Percentiles rank a stretch among this genome's conserved stretches.
Conservation (phyloP, 2,329 filamentous ascomycete genomes). For the Rhinocladiella similis region DNA sequence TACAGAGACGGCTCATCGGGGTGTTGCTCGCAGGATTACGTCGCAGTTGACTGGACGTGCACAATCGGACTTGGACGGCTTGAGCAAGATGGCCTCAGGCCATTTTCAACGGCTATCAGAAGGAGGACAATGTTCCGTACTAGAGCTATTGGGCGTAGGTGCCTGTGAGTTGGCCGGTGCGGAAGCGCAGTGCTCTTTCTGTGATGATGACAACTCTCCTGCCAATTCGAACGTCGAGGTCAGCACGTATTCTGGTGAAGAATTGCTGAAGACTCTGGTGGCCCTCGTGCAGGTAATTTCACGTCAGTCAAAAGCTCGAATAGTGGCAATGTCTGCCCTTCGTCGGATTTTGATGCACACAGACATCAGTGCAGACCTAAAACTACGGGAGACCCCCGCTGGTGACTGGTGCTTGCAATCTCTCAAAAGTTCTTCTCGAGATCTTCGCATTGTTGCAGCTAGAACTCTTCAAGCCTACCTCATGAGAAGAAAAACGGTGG, state of each 20-base stretch:
- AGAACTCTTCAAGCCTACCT: constrained; percentile 68
- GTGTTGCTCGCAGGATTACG: constrained; percentile 37
- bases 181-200: constrained; percentile 34
- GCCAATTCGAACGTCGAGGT: constrained; percentile 9
- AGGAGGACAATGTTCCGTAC: constrained; percentile 51
- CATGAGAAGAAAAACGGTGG: constrained; percentile 42
- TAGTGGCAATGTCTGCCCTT: constrained; percentile 71
- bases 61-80: constrained; percentile 37
- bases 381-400: constrained; percentile 65
- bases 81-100: constrained; percentile 44
- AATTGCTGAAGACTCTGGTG: constrained; percentile 46
- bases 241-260: constrained; percentile 28
- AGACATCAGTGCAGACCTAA: constrained; percentile 58
- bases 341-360: constrained; percentile 70
- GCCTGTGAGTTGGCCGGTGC: constrained; percentile 49
- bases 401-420: constrained; percentile 82
- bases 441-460: constrained; percentile 79
- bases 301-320: constrained; percentile 59
- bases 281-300: constrained; percentile 42
- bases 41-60: constrained; percentile 38
- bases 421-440: constrained; percentile 78
- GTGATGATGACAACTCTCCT: constrained; percentile 36
- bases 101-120: constrained; percentile 51
- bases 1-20: constrained; percentile 22
- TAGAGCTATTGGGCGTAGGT: constrained; percentile 58